Conservation (phyloP, 306 rosid genomes). For the Trichosanthes cucumerina region DNA sequence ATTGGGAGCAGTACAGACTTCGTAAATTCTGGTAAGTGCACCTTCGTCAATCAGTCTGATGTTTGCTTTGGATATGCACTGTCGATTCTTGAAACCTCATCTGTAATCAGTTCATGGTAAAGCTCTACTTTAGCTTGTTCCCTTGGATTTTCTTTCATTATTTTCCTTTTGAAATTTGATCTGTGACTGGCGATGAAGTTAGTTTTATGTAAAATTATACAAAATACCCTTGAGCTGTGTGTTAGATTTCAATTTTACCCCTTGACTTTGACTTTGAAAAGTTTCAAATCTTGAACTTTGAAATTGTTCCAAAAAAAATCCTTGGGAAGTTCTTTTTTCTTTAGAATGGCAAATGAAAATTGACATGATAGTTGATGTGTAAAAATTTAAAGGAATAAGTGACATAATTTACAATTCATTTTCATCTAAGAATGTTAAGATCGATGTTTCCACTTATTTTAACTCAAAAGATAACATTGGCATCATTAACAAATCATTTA, state of each 20-base stretch:
- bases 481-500: too few relatives aligned
- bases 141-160: neutral
- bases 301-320: too few relatives aligned
- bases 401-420: neutral
- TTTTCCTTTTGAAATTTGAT: slow-evolving; percentile 7
- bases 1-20: slow-evolving; percentile 45
- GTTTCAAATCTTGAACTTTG: neutral
- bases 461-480: too few relatives aligned
- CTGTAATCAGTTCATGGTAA: neutral
- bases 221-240: too few relatives aligned
- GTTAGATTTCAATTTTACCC: too few relatives aligned
- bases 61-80: neutral
- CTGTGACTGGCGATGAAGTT: slow-evolving; percentile 1
- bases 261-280: neutral
- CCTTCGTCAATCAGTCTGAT: neutral
- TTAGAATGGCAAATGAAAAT: neutral
- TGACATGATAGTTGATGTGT: too few relatives aligned
- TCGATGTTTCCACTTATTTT: too few relatives aligned
- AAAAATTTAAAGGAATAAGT: neutral
- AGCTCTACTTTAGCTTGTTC: neutral
- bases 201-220: neutral
- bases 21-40: slow-evolving; percentile 66
- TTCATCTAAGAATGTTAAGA: too few relatives aligned
- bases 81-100: neutral
- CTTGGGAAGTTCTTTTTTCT: too few relatives aligned